A percentile compares a stretch with the other conserved stretches of the same genome.
These are phyloP conservation scores for Colletotrichum echinochloae DNA, from an alignment of 2,329 filamentous ascomycete genomes.

Conservation along the genomic window DNA sequence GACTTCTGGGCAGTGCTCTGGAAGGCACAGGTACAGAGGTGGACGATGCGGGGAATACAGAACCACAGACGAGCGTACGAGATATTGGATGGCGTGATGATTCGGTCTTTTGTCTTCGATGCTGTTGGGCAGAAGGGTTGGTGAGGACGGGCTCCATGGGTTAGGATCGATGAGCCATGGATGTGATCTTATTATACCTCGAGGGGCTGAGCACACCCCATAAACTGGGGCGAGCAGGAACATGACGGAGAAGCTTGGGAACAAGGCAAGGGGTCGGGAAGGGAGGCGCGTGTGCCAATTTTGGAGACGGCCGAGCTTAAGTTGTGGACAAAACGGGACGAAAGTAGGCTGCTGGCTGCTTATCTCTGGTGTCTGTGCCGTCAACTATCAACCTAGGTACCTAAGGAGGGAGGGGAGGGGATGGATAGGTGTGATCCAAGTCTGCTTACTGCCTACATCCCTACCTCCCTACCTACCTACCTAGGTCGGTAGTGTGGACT, in stretches of 20 bases:
- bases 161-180: background rate
- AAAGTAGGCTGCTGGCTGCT: slow-evolving; percentile 8
- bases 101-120: background rate
- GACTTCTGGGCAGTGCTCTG: background rate
- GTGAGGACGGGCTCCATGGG: background rate
- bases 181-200: background rate
- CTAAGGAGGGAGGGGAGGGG: background rate
- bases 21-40: background rate
- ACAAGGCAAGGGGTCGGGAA: background rate
- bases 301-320: slow-evolving; percentile 5
- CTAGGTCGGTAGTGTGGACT: too few relatives aligned
- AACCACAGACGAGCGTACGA: background rate
- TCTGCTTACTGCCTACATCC: background rate
- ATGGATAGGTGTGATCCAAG: background rate
- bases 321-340: slow-evolving; percentile 12
- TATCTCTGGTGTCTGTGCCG: slow-evolving; percentile 5
- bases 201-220: background rate
- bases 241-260: background rate
- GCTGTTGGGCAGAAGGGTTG: background rate
- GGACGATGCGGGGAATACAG: background rate
- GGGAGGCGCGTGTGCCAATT: slow-evolving; percentile 15
- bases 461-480: too few relatives aligned
- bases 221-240: background rate
- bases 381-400: background rate
- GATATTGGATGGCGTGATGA: too few relatives aligned